phyloP scores from a whole-genome alignment of 2,329 filamentous ascomycete species.

The Fusarium bactridioides region DNA sequence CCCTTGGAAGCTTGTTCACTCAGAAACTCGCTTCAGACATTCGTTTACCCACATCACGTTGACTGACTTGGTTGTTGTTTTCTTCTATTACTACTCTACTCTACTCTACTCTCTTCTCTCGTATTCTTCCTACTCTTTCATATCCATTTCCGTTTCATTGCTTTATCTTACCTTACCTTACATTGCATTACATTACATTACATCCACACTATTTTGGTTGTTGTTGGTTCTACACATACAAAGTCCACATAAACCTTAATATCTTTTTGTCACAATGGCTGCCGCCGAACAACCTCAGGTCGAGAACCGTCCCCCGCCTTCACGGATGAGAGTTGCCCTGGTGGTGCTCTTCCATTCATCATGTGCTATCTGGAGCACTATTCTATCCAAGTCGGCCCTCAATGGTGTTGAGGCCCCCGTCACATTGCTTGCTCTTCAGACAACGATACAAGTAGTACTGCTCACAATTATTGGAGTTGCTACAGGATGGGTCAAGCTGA shows the following conservation, averaged over 20 bases:
- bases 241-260: constrained; percentile 9
- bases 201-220: background rate
- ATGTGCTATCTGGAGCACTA: constrained; percentile 41
- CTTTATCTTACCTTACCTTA: background rate
- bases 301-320: constrained; percentile 27
- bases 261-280: constrained; percentile 24
- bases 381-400: constrained; percentile 40
- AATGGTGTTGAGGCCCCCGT: constrained; percentile 40
- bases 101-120: background rate
- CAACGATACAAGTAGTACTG: constrained; percentile 35
- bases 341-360: constrained; percentile 41
- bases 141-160: background rate
- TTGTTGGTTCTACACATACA: background rate
- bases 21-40: constrained; percentile 26
- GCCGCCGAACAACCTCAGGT: constrained; percentile 26
- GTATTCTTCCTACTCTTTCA: background rate
- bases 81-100: background rate
- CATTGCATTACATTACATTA: background rate
- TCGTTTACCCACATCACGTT: constrained; percentile 17
- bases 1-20: constrained; percentile 20
- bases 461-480: constrained; percentile 35
- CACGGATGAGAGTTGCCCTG: constrained; percentile 33
- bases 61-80: background rate
- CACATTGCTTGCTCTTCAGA: constrained; percentile 39
- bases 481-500: constrained; percentile 39